Percentiles rank a stretch among this genome's conserved stretches.
These are phyloP conservation scores for Aspergillus fischeri DNA, from an alignment of 2,329 filamentous ascomycete species.

Conservation along the genomic window DNA sequence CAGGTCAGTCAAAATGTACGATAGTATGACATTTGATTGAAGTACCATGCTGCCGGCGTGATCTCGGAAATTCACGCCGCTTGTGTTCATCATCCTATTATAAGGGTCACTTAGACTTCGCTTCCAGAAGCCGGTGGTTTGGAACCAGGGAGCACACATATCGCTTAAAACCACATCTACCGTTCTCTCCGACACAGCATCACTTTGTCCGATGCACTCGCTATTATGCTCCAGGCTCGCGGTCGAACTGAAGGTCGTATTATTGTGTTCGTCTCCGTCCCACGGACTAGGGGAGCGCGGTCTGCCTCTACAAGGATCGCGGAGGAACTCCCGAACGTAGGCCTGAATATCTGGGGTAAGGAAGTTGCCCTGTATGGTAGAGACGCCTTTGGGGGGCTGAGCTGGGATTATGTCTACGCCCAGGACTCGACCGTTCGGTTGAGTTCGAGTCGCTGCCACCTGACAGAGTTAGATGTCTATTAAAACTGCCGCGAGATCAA, in stretches of 20 bases:
- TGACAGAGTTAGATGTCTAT: constrained; percentile 33
- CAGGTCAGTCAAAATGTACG: constrained; percentile 1
- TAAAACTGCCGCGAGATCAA: constrained; percentile 1
- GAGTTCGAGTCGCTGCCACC: constrained; percentile 76
- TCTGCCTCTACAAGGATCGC: constrained; percentile 58
- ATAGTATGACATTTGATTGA: constrained; percentile 5
- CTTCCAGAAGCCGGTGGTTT: constrained; percentile 72
- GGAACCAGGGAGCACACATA: constrained; percentile 97
- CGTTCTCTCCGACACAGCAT: constrained; percentile 46
- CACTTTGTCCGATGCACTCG: constrained; percentile 21
- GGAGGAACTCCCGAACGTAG: constrained; percentile 72
- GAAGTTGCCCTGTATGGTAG: constrained; percentile 92
- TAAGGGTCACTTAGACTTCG: constrained; percentile 94
- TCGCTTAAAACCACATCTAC: constrained; percentile 96
- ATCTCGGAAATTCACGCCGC: constrained; percentile 78
- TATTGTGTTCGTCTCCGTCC: constrained; percentile 1
- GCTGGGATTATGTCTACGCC: constrained; percentile 94
- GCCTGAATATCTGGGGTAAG: constrained; percentile 68
- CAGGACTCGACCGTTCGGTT: constrained; percentile 72
- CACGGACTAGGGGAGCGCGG: constrained; percentile 30
- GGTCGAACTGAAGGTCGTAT: not conserved
- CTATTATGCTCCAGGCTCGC: not conserved
- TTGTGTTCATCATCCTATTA: constrained; percentile 99
- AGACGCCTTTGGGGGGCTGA: constrained; percentile 85
- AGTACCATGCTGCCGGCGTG: constrained; percentile 92